Base-by-base conservation (phyloP, 305 asterid genomes). In the Galium porrigens region DNA sequence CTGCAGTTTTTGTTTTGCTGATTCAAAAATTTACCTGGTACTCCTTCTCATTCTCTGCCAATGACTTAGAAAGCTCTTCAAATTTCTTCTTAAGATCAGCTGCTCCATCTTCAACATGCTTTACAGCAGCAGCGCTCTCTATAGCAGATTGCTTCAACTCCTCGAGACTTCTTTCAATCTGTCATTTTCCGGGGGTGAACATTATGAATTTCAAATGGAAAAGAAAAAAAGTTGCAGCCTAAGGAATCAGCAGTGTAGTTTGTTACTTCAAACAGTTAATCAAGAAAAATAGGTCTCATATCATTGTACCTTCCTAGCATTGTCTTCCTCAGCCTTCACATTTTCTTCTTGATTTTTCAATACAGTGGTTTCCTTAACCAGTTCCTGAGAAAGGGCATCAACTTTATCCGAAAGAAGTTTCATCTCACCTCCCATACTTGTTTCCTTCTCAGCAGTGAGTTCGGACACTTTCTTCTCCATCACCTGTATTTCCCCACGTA, bases 351-450 rank as follows among this genome's bases (percentile, higher is more conserved):
- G 83, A 79, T 83, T 89, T 78, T 80, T 85, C 48, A 87, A 69
- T 59, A 80, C 79, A 3, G 98, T 80, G 75, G 89, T 70, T 80
- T 87, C 96, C 74, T 76, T 84, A 78, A 89, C 96, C 73, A 89
- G 80, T 73, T 82, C 84, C 61, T 80, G 77, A 61, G 96, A 85
- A 72, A 92, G 89, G 62, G 74, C 80, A 71, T 92, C 99, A 58
- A 83, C 86, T 77, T 76, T 82, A 15, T 89, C 94, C 12, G 99
- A 84, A 70, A 92, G 76, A 70, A 77, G 30, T 74, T 89, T 92
- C 39, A 92, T 72, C 80, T 92, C 96, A 57, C 99, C 96, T n/a
- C 94, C 95, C 85, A 92, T 81, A 71, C 87, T 85, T 64, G 82
- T 89, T 53, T 89, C 95, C 75, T 83, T 92, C 72, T 81, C 85